Evolutionary conservation across 1,139 yeast genomes (phyloP).

Genomic region (Zygoascus meyerae): DNA sequence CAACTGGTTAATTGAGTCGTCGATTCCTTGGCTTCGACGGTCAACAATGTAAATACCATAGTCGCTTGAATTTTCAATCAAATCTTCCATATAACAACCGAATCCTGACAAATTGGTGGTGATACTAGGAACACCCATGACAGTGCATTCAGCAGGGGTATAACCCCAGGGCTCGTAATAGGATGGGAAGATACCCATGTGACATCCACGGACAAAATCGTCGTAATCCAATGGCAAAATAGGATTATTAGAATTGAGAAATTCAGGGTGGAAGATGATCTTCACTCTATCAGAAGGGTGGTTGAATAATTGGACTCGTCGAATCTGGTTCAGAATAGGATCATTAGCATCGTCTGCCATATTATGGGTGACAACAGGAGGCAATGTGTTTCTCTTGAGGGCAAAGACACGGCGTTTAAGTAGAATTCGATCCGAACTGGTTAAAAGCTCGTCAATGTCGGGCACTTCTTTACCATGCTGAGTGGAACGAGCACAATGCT

Average conservation of each 20-base stretch:
- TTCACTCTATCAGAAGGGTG: constrained; percentile 88
- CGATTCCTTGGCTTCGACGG: constrained; percentile 87
- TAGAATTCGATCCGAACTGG: constrained; percentile 82
- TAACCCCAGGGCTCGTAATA: constrained; percentile 99
- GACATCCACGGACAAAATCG: constrained; percentile 97
- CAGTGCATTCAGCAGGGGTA: constrained; percentile 98
- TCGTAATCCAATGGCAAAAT: constrained; percentile 90
- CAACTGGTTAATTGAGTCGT: constrained; percentile 89
- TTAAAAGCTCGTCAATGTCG: constrained; percentile 70
- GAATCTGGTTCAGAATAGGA: constrained; percentile 86
- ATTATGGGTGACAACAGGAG: constrained; percentile 97
- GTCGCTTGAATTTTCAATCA: constrained; percentile 89
- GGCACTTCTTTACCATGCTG: constrained; percentile 59
- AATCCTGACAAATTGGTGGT: constrained; percentile 95
- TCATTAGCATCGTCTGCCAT: constrained; percentile 90
- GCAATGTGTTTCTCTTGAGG: constrained; percentile 77
- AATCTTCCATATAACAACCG: constrained; percentile 98
- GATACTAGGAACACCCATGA: constrained; percentile 98
- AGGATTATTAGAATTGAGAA: constrained; percentile 91
- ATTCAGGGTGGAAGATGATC: constrained; percentile 96
- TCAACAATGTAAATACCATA: constrained; percentile 97
- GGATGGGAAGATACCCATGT: constrained; percentile 96
- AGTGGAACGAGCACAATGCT: constrained; percentile 81
- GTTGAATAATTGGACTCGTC: constrained; percentile 88
- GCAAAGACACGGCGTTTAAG: constrained; percentile 92